Conservation (phyloP, 2,329 filamentous ascomycete genomes). For the Exophiala bonariae region DNA sequence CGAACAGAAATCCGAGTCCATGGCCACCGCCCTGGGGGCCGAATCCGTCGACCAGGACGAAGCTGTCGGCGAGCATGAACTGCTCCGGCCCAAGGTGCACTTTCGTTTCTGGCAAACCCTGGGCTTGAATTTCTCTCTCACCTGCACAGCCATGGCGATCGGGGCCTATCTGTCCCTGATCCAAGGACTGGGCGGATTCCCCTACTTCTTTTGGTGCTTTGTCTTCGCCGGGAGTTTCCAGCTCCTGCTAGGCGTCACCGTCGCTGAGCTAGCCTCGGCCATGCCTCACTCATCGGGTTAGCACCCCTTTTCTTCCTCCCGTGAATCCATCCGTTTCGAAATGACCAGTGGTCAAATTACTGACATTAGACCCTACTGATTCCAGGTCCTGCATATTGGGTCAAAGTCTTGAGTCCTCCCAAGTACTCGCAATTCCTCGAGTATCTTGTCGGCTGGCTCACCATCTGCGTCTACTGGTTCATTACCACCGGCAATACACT, state of each 20-base stretch:
- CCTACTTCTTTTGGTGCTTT: constrained; percentile 18
- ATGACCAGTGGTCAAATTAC: too few relatives aligned
- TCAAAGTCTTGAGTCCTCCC: constrained; percentile 40
- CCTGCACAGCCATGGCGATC: constrained; percentile 12
- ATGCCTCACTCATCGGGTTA: constrained; percentile 54
- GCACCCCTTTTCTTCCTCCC: constrained; percentile 34
- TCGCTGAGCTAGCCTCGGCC: constrained; percentile 46
- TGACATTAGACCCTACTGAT: neutral
- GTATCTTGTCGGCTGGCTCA: constrained; percentile 53
- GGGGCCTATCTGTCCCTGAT: constrained; percentile 16
- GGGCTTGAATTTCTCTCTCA: constrained; percentile 9
- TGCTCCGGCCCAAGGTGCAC: too few relatives aligned
- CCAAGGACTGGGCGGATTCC: constrained; percentile 15
- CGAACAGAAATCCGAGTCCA: too few relatives aligned
- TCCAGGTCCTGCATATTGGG: constrained; percentile 10
- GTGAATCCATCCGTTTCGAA: neutral
- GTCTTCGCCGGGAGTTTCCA: constrained; percentile 6
- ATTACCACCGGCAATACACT: constrained; percentile 40
- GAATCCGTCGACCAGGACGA: too few relatives aligned
- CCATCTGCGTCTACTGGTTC: constrained; percentile 55
- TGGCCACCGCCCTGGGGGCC: too few relatives aligned
- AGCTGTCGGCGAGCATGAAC: too few relatives aligned
- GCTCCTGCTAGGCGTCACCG: neutral
- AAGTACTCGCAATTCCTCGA: constrained; percentile 46
- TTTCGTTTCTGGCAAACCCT: constrained; percentile 7